These are phyloP conservation scores for Erigeron canadensis DNA, from an alignment of 129 eudicot genomes.

Conservation along the genomic window DNA sequence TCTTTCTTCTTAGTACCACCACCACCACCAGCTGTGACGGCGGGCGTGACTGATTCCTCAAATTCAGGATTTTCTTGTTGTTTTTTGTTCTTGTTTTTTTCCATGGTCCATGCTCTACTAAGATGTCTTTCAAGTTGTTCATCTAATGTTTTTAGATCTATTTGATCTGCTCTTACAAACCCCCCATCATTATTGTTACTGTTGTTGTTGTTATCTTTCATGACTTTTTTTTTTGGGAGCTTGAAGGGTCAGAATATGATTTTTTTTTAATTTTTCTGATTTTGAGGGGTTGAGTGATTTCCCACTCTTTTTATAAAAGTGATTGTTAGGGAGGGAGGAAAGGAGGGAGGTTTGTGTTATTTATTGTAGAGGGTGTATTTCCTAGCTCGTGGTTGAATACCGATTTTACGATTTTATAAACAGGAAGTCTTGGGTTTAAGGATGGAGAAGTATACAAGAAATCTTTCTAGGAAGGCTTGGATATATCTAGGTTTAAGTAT, in stretches of 20 bases:
- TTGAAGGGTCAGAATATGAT: too few species aligned
- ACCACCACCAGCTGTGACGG: conserved; percentile 27
- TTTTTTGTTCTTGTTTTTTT: conserved; percentile 51
- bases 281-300: conserved; percentile 18
- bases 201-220: conserved; percentile 43
- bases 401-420: too few species aligned
- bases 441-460: too few species aligned
- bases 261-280: conserved; percentile 9
- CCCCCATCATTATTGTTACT: conserved; percentile 54
- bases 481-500: too few species aligned
- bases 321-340: background rate
- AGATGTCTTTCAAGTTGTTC: conserved; percentile 93
- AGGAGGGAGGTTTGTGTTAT: conserved; percentile 13
- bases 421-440: too few species aligned
- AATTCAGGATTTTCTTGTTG: conserved; percentile 25
- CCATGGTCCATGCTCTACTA: conserved; percentile 68
- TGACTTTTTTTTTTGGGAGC: conserved; percentile 23
- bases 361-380: background rate
- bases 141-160: conserved; percentile 86
- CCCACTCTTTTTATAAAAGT: conserved; percentile 18
- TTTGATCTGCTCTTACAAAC: conserved; percentile 95
- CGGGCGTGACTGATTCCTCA: conserved; percentile 36
- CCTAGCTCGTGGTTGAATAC: too few species aligned
- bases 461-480: too few species aligned
- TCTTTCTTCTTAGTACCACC: background rate